phyloP scores from a whole-genome alignment of 345 rosid species.

The Alliaria petiolata region DNA sequence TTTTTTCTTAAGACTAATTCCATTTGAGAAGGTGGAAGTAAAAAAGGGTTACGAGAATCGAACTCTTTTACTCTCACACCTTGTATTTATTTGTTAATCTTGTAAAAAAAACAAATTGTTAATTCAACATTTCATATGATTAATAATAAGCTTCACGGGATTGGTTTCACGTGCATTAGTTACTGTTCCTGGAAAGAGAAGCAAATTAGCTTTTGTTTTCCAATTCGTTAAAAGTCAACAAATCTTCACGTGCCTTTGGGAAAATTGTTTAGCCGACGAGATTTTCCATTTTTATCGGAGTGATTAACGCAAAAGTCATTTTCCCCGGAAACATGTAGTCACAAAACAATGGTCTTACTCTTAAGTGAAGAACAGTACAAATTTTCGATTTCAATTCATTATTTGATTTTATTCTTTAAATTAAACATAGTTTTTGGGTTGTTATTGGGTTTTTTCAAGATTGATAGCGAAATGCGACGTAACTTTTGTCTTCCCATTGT shows the following conservation, averaged over 20 bases:
- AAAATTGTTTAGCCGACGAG: neutral
- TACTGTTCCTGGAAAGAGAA: constrained; percentile 11
- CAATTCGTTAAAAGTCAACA: constrained; percentile 19
- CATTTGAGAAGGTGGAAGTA: too few species aligned
- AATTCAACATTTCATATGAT: constrained; percentile 12
- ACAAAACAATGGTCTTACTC: constrained; percentile 3
- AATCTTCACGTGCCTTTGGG: constrained; percentile 13
- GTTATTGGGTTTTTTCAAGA: constrained; percentile 20
- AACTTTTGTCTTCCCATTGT: constrained; percentile 14
- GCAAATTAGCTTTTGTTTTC: neutral
- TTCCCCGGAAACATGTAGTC: constrained; percentile 20
- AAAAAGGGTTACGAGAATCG: constrained; percentile 29
- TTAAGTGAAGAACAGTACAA: too few species aligned
- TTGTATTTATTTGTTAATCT: too few species aligned
- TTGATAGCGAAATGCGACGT: constrained; percentile 29
- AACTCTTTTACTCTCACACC: constrained; percentile 21
- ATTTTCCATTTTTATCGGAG: constrained; percentile 22
- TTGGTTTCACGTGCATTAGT: constrained; percentile 14
- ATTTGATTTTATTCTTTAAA: neutral
- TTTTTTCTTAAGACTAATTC: neutral
- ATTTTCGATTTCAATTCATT: neutral
- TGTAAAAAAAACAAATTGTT: neutral
- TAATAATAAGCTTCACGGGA: neutral
- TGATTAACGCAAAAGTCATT: constrained; percentile 32
- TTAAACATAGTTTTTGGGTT: constrained; percentile 15